Evolutionary conservation across 1,284 basidiomycete genomes (phyloP).

Genomic region (Microbotryum silenes-acaulis): DNA sequence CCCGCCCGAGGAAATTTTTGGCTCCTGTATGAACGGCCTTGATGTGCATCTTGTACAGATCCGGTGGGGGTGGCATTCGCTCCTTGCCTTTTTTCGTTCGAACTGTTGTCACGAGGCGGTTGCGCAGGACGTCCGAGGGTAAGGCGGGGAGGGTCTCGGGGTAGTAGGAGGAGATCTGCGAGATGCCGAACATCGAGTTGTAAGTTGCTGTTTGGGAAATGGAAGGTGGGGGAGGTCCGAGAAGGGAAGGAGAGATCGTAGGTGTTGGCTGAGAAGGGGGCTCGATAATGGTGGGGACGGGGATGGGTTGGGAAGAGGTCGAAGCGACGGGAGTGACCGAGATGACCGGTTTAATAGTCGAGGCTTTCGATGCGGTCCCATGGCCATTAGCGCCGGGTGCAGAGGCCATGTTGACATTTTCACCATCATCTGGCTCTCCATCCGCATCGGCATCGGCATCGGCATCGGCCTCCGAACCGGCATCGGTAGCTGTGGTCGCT

Average conservation of each 20-base stretch:
- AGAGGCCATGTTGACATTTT: constrained; percentile 18
- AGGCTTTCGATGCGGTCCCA: constrained; percentile 1
- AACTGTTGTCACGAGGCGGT: constrained; percentile 24
- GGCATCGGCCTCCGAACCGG: no score
- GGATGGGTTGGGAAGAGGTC: background rate
- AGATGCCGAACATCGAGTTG: constrained; percentile 19
- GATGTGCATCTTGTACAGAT: constrained; percentile 35
- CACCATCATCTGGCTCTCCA: constrained; percentile 15
- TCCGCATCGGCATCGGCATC: constrained; percentile 5
- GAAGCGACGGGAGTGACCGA: background rate
- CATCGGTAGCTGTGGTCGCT: no score
- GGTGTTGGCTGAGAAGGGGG: background rate
- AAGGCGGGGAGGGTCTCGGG: constrained; percentile 20
- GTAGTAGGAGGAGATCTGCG: constrained; percentile 25
- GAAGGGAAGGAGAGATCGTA: background rate
- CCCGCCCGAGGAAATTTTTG: constrained; percentile 30
- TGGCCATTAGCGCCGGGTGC: background rate
- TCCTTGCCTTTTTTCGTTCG: constrained; percentile 31
- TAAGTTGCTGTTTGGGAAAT: constrained; percentile 5
- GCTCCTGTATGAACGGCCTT: constrained; percentile 31
- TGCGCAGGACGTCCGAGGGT: constrained; percentile 24
- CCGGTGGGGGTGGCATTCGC: constrained; percentile 16
- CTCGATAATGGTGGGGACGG: background rate
- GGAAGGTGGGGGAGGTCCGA: background rate
- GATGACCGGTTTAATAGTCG: background rate